Conservation (phyloP, 768 basidiomycete genomes). For the Lepiota subincarnata region DNA sequence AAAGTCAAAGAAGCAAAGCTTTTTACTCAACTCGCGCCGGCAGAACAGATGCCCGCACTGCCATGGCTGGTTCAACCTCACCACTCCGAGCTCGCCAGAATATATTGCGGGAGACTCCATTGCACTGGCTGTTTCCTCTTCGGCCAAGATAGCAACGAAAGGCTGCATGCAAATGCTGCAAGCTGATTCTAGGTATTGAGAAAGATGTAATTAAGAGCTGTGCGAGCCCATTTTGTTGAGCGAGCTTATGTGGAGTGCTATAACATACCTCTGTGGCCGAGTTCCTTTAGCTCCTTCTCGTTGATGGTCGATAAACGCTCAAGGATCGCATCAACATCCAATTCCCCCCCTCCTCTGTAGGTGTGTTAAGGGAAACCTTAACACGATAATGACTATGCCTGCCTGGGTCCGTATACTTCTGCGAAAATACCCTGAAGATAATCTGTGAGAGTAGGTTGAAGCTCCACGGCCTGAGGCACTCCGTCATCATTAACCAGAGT, state of each 20-base stretch:
- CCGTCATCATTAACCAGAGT: no score
- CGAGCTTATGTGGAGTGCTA: background rate
- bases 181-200: conserved; percentile 44
- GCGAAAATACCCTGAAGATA: no score
- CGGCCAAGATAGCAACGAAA: conserved; percentile 62
- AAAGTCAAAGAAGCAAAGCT: background rate
- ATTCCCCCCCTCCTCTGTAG: background rate
- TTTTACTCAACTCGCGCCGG: conserved; percentile 57
- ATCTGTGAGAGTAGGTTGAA: no score
- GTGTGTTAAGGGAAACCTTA: no score
- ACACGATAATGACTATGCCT: no score
- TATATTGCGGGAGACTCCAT: conserved; percentile 81
- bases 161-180: conserved; percentile 77
- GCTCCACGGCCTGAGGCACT: no score
- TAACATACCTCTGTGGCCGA: conserved; percentile 43
- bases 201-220: background rate
- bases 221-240: background rate
- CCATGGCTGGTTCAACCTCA: conserved; percentile 47
- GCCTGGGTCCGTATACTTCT: no score
- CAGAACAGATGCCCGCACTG: conserved; percentile 75
- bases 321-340: conserved; percentile 18
- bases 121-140: conserved; percentile 67
- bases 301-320: conserved; percentile 18
- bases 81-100: conserved; percentile 66
- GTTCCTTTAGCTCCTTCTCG: conserved; percentile 43